A percentile compares a stretch with the other conserved stretches of the same genome.
Conservation (phyloP, 1,284 basidiomycete species). For the Pholiota adiposa region DNA sequence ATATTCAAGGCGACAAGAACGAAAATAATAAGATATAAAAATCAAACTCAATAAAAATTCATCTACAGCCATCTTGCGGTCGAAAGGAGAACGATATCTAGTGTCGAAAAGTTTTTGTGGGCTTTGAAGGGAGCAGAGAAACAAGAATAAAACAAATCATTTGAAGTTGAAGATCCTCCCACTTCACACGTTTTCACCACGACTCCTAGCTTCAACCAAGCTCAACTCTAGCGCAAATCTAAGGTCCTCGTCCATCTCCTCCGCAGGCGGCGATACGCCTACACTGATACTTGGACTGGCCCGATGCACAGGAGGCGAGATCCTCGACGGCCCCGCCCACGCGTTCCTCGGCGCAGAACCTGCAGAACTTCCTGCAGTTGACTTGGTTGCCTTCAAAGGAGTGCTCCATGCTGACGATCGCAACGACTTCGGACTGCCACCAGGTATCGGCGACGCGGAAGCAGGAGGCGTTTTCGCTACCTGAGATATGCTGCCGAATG, state of each 20-base stretch:
- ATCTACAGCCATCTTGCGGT: no score
- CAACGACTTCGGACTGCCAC: conserved; percentile 13
- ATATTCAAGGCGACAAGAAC: no score
- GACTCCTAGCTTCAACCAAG: conserved; percentile 56
- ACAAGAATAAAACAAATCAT: no score
- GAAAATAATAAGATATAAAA: no score
- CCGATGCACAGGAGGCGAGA: conserved; percentile 8
- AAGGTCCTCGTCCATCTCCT: conserved; percentile 56
- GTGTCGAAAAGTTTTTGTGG: no score
- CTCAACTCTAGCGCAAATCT: conserved; percentile 59
- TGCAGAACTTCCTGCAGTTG: background rate
- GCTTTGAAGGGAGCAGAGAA: no score
- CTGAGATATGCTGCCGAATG: background rate
- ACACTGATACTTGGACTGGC: background rate
- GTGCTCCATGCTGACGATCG: conserved; percentile 31
- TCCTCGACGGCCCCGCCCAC: conserved; percentile 18
- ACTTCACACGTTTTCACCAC: conserved; percentile 31
- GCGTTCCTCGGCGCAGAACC: conserved; percentile 5
- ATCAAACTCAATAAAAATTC: no score
- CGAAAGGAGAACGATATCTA: no score
- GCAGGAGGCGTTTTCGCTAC: background rate
- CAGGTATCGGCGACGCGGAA: background rate
- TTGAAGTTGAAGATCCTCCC: no score
- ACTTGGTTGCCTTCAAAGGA: conserved; percentile 21
- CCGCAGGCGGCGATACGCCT: conserved; percentile 11